Evolutionary conservation across 495 filamentous ascomycete species (phyloP).

Genomic region (Neurospora sp.): DNA sequence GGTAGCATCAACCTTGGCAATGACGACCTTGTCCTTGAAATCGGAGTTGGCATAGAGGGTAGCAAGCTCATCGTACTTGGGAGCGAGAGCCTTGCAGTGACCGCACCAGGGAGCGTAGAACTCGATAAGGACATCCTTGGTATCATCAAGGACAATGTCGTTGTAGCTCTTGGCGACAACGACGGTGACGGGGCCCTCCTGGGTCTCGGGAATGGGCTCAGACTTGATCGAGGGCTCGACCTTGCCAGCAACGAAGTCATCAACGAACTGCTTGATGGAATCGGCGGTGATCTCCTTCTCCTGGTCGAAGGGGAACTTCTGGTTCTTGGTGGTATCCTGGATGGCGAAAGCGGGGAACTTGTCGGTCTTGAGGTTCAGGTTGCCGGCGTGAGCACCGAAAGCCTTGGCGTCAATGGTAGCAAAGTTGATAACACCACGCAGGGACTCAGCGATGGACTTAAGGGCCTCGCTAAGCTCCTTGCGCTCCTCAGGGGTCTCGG

Average conservation of each 20-base stretch:
- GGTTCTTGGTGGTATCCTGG: constrained; percentile 90
- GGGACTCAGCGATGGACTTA: constrained; percentile 57
- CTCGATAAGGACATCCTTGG: constrained; percentile 95
- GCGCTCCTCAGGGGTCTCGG: constrained; percentile 85
- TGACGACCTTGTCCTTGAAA: constrained; percentile 69
- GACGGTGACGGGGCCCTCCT: constrained; percentile 81
- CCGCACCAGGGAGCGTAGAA: constrained; percentile 99
- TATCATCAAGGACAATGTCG: constrained; percentile 80
- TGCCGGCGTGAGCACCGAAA: constrained; percentile 90
- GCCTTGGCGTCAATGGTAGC: constrained; percentile 94
- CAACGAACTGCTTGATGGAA: constrained; percentile 71
- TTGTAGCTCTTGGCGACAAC: constrained; percentile 94
- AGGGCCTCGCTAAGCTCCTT: constrained; percentile 56
- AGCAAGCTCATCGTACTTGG: constrained; percentile 87
- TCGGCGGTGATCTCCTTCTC: constrained; percentile 66
- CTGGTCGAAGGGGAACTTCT: constrained; percentile 93
- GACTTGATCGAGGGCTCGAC: constrained; percentile 94
- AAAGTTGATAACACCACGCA: constrained; percentile 85
- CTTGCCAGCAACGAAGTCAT: constrained; percentile 81
- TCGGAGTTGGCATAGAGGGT: constrained; percentile 64
- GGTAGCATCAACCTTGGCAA: constrained; percentile 98
- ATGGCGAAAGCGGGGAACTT: constrained; percentile 97
- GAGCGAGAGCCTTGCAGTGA: constrained; percentile 92
- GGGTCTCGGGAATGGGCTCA: constrained; percentile 89
- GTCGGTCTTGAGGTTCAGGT: constrained; percentile 93